A percentile compares a stretch with the other conserved stretches of the same genome.
These are phyloP conservation scores for Fagopyrum tataricum DNA, from an alignment of 148 eudicot genomes.

Conservation along the genomic window DNA sequence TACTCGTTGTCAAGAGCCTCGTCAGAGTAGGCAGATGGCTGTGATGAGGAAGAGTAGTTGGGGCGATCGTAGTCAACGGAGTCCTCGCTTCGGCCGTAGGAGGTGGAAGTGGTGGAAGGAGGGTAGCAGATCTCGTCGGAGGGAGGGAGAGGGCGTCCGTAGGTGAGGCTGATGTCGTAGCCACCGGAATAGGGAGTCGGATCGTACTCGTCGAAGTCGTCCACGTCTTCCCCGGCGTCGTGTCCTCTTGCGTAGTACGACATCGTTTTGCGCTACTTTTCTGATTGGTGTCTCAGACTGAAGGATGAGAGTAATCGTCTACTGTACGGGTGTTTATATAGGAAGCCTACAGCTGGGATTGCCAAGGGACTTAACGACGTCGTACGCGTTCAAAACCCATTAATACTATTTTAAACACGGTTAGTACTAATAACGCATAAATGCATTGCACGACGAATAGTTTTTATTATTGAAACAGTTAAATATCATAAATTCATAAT, in stretches of 20 bases:
- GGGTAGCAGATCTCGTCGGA: slow-evolving; percentile 76
- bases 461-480: too few relatives aligned
- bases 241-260: slow-evolving; percentile 75
- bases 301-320: not conserved
- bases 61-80: slow-evolving; percentile 61
- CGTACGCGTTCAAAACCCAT: not conserved
- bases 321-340: not conserved
- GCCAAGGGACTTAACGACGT: not conserved
- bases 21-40: slow-evolving; percentile 63
- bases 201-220: slow-evolving; percentile 66
- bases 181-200: slow-evolving; percentile 89
- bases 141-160: slow-evolving; percentile 75
- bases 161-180: slow-evolving; percentile 61
- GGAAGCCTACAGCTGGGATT: not conserved
- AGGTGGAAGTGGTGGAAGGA: slow-evolving; percentile 32
- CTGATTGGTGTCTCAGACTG: not conserved
- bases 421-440: too few relatives aligned
- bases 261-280: slow-evolving; percentile 29
- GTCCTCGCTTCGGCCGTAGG: slow-evolving; percentile 11
- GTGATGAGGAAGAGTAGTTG: slow-evolving; percentile 50
- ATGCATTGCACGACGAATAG: too few relatives aligned
- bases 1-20: slow-evolving; percentile 73
- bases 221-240: slow-evolving; percentile 37
- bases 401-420: too few relatives aligned
- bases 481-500: too few relatives aligned